Evolutionary conservation across 2,329 filamentous ascomycete genomes (phyloP).

Genomic region (Fusarium ambrosium): DNA sequence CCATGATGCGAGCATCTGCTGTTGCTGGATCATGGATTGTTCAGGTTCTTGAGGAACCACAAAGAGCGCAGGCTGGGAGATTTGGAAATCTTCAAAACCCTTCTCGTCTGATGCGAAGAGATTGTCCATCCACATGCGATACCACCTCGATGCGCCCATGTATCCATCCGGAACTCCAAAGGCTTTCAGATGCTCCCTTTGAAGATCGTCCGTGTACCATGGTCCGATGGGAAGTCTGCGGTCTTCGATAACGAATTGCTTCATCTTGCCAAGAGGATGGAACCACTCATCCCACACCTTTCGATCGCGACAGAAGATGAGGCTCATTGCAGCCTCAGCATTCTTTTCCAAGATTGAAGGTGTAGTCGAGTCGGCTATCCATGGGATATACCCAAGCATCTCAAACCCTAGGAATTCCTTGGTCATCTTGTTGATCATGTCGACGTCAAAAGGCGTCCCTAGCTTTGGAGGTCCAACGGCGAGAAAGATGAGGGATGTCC

Average conservation of each 20-base stretch:
- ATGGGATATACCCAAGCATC: slow-evolving; percentile 51
- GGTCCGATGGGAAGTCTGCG: slow-evolving; percentile 36
- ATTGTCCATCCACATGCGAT: slow-evolving; percentile 50
- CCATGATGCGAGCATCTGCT: slow-evolving; percentile 47
- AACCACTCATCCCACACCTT: slow-evolving; percentile 45
- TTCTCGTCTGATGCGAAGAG: slow-evolving; percentile 45
- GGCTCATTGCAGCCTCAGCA: slow-evolving; percentile 45
- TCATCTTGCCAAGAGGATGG: slow-evolving; percentile 47
- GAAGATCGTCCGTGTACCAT: slow-evolving; percentile 46
- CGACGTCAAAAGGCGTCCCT: slow-evolving; percentile 48
- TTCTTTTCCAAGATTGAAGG: slow-evolving; percentile 43
- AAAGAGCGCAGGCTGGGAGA: slow-evolving; percentile 42
- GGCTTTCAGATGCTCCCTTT: slow-evolving; percentile 38
- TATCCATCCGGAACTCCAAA: slow-evolving; percentile 46
- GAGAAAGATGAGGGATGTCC: slow-evolving; percentile 45
- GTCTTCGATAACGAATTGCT: slow-evolving; percentile 44
- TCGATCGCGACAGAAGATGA: slow-evolving; percentile 47
- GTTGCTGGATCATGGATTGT: slow-evolving; percentile 38
- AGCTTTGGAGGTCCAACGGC: slow-evolving; percentile 49
- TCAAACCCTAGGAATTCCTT: slow-evolving; percentile 47
- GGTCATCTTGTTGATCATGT: slow-evolving; percentile 51
- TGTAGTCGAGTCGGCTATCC: slow-evolving; percentile 36
- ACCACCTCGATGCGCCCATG: slow-evolving; percentile 50
- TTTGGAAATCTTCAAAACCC: slow-evolving; percentile 29
- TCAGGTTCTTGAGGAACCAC: slow-evolving; percentile 36